Conservation (phyloP, 257 asterid genomes). For the Phtheirospermum japonicum region DNA sequence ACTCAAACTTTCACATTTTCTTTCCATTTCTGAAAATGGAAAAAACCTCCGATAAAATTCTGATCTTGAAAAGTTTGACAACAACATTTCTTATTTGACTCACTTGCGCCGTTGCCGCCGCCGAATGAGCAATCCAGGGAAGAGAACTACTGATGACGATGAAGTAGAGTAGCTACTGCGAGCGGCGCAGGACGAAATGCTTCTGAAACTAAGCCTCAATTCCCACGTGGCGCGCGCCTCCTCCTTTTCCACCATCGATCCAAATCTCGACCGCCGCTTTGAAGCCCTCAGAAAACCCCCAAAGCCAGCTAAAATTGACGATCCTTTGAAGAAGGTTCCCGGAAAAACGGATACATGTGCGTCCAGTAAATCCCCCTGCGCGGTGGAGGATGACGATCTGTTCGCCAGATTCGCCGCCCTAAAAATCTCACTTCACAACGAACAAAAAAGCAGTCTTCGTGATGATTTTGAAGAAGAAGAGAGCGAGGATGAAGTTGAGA, state of each 20-base stretch:
- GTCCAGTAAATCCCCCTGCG: constrained; percentile 7
- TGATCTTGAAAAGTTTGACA: no score
- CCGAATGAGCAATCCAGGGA: no score
- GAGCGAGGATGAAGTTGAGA: constrained; percentile 69
- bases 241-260: no score
- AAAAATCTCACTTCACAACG: constrained; percentile 40
- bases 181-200: constrained; percentile 72
- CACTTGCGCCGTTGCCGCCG: no score
- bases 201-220: no score
- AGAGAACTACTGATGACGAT: constrained; percentile 41
- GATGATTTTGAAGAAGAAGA: constrained; percentile 26
- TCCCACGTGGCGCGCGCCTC: no score
- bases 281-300: constrained; percentile 52
- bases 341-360: not conserved
- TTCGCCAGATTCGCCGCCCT: constrained; percentile 65
- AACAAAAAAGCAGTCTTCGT: not conserved
- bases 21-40: no score
- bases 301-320: constrained; percentile 18
- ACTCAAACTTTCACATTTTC: no score
- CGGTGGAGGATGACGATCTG: constrained; percentile 45
- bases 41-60: no score
- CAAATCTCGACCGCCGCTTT: no score
- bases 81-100: no score
- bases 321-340: not conserved
- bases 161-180: constrained; percentile 82